phyloP scores from a whole-genome alignment of 2,329 filamentous ascomycete genomes.

The Colletotrichum filicis region DNA sequence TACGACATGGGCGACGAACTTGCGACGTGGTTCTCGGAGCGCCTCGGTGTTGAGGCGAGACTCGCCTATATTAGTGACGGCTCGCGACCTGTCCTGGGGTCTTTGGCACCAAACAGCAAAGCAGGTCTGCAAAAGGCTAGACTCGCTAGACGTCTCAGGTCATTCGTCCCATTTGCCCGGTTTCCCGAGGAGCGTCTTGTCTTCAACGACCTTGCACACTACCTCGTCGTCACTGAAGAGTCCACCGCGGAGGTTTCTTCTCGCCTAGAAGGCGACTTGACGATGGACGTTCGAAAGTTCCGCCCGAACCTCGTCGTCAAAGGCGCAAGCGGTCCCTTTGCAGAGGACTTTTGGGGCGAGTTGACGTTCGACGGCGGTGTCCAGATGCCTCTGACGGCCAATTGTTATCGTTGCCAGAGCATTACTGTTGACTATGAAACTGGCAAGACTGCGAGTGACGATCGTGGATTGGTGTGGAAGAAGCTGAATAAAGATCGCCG shows the following conservation, averaged over 20 bases:
- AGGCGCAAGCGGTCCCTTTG: conserved; percentile 2
- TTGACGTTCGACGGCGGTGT: conserved; percentile 2
- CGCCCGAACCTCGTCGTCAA: conserved; percentile 20
- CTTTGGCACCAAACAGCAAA: conserved; percentile 48
- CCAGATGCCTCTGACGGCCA: conserved; percentile 15
- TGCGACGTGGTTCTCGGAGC: conserved; percentile 74
- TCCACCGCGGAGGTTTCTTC: conserved; percentile 69
- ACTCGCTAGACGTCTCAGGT: conserved; percentile 35
- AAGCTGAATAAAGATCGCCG: conserved; percentile 17
- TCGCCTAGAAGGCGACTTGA: background rate
- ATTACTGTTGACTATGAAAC: conserved; percentile 19
- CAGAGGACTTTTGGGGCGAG: conserved; percentile 22
- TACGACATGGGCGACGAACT: conserved; percentile 72
- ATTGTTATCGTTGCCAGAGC: conserved; percentile 18
- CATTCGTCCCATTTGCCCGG: conserved; percentile 46
- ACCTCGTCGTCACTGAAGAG: conserved; percentile 75
- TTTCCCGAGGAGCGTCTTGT: conserved; percentile 60
- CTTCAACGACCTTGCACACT: conserved; percentile 81
- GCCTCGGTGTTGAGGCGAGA: conserved; percentile 70
- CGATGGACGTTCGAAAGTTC: conserved; percentile 10
- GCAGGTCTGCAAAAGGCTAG: background rate
- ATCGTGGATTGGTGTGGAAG: conserved; percentile 15
- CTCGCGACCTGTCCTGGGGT: conserved; percentile 71
- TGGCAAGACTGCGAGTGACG: conserved; percentile 7
- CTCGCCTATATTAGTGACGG: conserved; percentile 74